phyloP scores from a whole-genome alignment of 2,329 filamentous ascomycete genomes.

The Ceratocystis cacaofunesta region DNA sequence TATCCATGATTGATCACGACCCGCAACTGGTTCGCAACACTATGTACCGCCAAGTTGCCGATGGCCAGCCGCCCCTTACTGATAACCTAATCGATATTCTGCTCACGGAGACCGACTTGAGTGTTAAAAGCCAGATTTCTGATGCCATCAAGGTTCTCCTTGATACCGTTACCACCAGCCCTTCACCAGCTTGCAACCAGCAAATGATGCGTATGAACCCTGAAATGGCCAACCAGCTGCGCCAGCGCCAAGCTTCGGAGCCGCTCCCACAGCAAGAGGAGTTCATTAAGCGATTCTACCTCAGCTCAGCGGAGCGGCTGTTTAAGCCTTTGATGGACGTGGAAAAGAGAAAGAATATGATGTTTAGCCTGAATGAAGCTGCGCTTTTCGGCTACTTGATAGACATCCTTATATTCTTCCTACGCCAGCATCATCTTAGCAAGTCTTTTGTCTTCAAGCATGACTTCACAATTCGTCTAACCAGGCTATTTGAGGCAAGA shows the following conservation, averaged over 20 bases:
- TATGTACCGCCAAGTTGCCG: slow-evolving; percentile 80
- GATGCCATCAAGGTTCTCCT: slow-evolving; percentile 90
- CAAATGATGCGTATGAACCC: slow-evolving; percentile 21
- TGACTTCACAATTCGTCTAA: slow-evolving; percentile 61
- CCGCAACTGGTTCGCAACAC: slow-evolving; percentile 85
- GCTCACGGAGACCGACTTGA: slow-evolving; percentile 78
- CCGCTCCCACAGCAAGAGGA: slow-evolving; percentile 62
- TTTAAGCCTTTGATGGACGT: slow-evolving; percentile 78
- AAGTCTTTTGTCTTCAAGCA: slow-evolving; percentile 78
- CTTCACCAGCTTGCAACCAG: slow-evolving; percentile 23
- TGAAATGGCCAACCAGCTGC: slow-evolving; percentile 13
- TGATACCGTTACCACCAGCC: slow-evolving; percentile 38
- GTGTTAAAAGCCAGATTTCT: slow-evolving; percentile 87
- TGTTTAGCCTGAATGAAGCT: slow-evolving; percentile 67
- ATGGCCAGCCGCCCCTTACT: slow-evolving; percentile 71
- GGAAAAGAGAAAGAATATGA: slow-evolving; percentile 51
- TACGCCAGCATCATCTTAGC: slow-evolving; percentile 76
- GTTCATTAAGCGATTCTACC: slow-evolving; percentile 81
- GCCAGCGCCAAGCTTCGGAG: slow-evolving; percentile 36
- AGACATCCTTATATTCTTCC: slow-evolving; percentile 86
- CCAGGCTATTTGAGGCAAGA: slow-evolving; percentile 64
- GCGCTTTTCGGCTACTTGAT: slow-evolving; percentile 84
- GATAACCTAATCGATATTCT: slow-evolving; percentile 88
- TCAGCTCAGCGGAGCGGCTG: slow-evolving; percentile 66
- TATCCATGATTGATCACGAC: slow-evolving; percentile 91